Conservation (phyloP, 176 grass and related monocot species). For the Bolboschoenus planiculmis region DNA sequence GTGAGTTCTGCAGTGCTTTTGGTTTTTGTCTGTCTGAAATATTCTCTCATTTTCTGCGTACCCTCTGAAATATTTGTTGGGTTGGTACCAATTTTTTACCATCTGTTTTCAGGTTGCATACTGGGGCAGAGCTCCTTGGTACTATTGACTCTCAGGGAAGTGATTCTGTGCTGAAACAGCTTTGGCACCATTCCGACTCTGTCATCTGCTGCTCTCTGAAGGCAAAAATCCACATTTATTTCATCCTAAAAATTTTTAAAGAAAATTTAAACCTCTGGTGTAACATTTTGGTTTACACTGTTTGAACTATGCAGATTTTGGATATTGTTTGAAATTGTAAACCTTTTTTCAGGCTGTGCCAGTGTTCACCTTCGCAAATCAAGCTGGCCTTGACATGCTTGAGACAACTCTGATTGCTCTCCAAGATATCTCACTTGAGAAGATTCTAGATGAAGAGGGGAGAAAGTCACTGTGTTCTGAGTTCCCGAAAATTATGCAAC, state of each 20-base stretch:
- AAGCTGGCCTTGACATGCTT: slow-evolving; percentile 78
- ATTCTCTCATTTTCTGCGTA: neutral
- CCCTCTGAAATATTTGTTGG: neutral
- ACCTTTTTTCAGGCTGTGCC: slow-evolving; percentile 38
- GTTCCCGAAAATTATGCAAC: slow-evolving; percentile 92
- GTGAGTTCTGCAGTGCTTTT: no score
- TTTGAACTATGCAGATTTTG: neutral
- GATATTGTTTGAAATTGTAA: neutral
- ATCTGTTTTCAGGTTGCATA: slow-evolving; percentile 52
- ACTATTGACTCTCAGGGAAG: slow-evolving; percentile 26
- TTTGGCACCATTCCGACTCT: slow-evolving; percentile 81
- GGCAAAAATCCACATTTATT: slow-evolving; percentile 28
- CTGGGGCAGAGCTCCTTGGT: slow-evolving; percentile 48
- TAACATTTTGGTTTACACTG: no score
- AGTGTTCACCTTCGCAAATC: slow-evolving; percentile 73
- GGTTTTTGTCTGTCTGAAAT: no score
- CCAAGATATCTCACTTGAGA: slow-evolving; percentile 75
- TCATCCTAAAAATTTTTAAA: neutral
- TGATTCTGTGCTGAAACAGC: slow-evolving; percentile 43
- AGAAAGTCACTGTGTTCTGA: slow-evolving; percentile 45
- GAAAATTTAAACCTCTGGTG: neutral
- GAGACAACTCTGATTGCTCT: slow-evolving; percentile 82
- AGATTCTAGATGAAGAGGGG: slow-evolving; percentile 51
- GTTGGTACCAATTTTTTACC: neutral
- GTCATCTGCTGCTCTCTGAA: slow-evolving; percentile 86